Evolutionary conservation across 148 eudicot genomes (phyloP).

Genomic region (Rhododendron ferrugineum): DNA sequence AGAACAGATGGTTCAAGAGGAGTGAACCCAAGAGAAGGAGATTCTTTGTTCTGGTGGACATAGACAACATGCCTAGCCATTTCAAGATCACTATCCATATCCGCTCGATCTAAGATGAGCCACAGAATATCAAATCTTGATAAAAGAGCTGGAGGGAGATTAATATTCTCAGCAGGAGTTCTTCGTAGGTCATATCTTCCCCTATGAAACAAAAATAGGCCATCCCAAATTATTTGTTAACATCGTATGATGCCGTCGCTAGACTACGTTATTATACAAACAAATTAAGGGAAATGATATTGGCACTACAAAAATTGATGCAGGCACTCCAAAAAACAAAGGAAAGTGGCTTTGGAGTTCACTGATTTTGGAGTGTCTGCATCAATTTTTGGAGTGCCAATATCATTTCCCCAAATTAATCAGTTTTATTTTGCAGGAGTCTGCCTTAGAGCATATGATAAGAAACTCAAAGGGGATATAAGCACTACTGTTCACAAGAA

Average conservation of each 20-base stretch:
- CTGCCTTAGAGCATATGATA: not conserved
- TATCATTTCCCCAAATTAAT: no score
- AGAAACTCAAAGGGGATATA: not conserved
- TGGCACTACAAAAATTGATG: no score
- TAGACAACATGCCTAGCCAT: conserved; percentile 96
- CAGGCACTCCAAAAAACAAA: no score
- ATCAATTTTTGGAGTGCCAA: no score
- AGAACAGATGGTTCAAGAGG: conserved; percentile 91
- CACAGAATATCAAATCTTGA: conserved; percentile 98
- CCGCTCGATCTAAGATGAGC: conserved; percentile 94
- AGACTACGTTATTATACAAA: not conserved
- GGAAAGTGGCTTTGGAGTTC: no score
- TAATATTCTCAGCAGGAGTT: conserved; percentile 98
- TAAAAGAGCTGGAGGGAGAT: conserved; percentile 97
- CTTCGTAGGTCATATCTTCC: conserved; percentile 97
- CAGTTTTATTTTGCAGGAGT: not conserved
- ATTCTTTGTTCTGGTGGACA: conserved; percentile 91
- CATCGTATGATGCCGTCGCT: not conserved
- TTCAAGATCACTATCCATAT: conserved; percentile 98
- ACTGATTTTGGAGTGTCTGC: no score
- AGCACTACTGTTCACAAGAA: not conserved
- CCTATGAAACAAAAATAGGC: conserved; percentile 44
- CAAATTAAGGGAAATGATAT: no score
- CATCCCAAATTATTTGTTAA: not conserved
- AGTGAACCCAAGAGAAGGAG: conserved; percentile 93